phyloP scores from a whole-genome alignment of 805 yeast species.

The Candida ponderosae region DNA sequence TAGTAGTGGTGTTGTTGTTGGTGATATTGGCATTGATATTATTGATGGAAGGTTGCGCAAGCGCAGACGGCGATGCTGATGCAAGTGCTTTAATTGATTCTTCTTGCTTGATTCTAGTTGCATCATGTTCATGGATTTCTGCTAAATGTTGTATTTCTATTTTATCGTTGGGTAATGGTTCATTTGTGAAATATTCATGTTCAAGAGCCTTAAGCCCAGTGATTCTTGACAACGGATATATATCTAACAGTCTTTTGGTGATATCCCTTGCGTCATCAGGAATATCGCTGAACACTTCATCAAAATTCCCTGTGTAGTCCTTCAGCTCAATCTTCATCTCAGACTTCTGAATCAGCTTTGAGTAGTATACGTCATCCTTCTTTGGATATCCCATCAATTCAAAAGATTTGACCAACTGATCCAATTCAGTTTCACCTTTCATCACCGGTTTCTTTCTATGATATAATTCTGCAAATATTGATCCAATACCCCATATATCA shows the following conservation, averaged over 20 bases:
- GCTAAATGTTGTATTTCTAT: slow-evolving; percentile 38
- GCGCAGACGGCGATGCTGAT: background rate
- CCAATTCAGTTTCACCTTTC: slow-evolving; percentile 78
- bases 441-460: slow-evolving; percentile 68
- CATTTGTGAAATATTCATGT: slow-evolving; percentile 58
- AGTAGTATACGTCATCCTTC: slow-evolving; percentile 52
- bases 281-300: slow-evolving; percentile 38
- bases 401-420: slow-evolving; percentile 81
- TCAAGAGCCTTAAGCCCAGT: slow-evolving; percentile 75
- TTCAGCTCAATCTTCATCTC: slow-evolving; percentile 33
- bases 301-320: slow-evolving; percentile 33
- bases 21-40: background rate
- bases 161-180: slow-evolving; percentile 64
- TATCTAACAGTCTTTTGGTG: slow-evolving; percentile 49
- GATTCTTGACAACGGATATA: slow-evolving; percentile 66
- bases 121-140: slow-evolving; percentile 87
- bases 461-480: slow-evolving; percentile 90
- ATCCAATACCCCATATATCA: slow-evolving; percentile 97
- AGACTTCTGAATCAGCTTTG: slow-evolving; percentile 46
- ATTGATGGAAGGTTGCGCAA: background rate
- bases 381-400: slow-evolving; percentile 76
- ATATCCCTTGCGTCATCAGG: slow-evolving; percentile 40
- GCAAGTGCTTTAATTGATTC: background rate
- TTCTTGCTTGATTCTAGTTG: slow-evolving; percentile 45
- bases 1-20: slow-evolving; percentile 1